phyloP scores from a whole-genome alignment of 352 stramenopile species.

The Globisporangium cystogenes region DNA sequence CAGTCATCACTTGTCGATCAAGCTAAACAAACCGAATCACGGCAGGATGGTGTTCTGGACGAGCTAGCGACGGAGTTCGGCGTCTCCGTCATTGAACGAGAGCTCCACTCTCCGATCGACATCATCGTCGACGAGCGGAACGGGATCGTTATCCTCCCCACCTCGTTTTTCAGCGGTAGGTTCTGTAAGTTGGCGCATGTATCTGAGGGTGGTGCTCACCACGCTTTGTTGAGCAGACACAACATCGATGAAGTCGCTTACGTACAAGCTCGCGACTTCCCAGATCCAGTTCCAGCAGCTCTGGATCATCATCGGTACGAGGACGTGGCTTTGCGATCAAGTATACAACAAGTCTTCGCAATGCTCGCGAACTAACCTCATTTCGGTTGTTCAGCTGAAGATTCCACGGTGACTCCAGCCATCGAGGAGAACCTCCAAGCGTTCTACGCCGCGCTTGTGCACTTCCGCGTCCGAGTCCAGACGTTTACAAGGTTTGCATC shows the following conservation, averaged over 20 bases:
- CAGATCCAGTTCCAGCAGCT: slow-evolving; percentile 57
- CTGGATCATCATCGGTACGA: slow-evolving; percentile 66
- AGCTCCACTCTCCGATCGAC: slow-evolving; percentile 45
- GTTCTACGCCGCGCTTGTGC: slow-evolving; percentile 52
- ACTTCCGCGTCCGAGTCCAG: slow-evolving; percentile 50
- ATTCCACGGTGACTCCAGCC: not conserved
- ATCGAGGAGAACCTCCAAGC: slow-evolving; percentile 19
- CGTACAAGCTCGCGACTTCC: slow-evolving; percentile 49
- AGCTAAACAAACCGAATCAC: not conserved
- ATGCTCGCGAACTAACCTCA: not conserved
- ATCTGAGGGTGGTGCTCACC: not conserved
- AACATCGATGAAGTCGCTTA: slow-evolving; percentile 32
- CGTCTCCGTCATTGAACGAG: slow-evolving; percentile 55
- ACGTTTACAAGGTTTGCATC: slow-evolving; percentile 33
- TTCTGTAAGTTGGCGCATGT: not conserved
- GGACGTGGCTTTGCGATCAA: not conserved
- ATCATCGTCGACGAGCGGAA: slow-evolving; percentile 68
- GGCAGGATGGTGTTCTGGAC: slow-evolving; percentile 54
- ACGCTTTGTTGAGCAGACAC: slow-evolving; percentile 1
- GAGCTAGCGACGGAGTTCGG: slow-evolving; percentile 49
- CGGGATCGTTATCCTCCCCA: slow-evolving; percentile 36
- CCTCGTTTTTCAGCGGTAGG: slow-evolving; percentile 35
- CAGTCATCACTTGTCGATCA: not conserved
- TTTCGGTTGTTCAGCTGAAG: slow-evolving; percentile 11
- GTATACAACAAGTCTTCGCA: too few relatives aligned